Conservation (phyloP, 805 yeast genomes). For the Kodamaea jinghongensis region DNA sequence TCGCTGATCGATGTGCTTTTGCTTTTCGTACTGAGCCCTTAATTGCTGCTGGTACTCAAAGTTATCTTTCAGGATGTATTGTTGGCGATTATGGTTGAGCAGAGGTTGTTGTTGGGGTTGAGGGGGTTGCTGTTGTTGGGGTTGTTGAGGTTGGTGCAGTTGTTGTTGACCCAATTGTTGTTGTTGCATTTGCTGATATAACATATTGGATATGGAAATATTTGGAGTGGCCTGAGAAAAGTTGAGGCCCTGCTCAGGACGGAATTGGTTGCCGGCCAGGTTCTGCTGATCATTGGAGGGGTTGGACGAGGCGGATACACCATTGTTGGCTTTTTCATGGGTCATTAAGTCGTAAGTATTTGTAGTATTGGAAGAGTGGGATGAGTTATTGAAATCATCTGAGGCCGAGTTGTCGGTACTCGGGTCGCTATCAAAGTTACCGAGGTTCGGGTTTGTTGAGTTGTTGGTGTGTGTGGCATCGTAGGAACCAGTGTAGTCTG, state of each 20-base stretch:
- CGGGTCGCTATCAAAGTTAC: conserved; percentile 7
- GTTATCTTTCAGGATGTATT: neutral
- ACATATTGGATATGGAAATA: conserved; percentile 12
- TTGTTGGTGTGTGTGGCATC: neutral
- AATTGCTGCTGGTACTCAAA: conserved; percentile 7
- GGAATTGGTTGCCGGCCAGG: conserved; percentile 21
- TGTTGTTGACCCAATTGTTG: conserved; percentile 16
- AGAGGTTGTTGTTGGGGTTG: conserved; percentile 6
- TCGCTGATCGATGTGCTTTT: conserved; percentile 2
- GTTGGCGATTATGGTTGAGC: conserved; percentile 3
- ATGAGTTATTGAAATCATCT: conserved; percentile 9
- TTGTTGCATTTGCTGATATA: conserved; percentile 14
- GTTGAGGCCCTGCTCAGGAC: conserved; percentile 26
- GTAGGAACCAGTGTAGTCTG: neutral
- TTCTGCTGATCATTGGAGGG: conserved; percentile 3
- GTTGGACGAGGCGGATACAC: neutral
- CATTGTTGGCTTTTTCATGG: conserved; percentile 4
- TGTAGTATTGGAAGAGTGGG: conserved; percentile 9
- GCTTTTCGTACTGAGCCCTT: conserved; percentile 5
- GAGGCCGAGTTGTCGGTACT: conserved; percentile 9
- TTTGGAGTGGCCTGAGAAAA: conserved; percentile 19
- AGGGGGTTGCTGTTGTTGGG: conserved; percentile 10
- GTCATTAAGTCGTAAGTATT: conserved; percentile 9
- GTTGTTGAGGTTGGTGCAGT: conserved; percentile 19
- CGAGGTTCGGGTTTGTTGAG: neutral